Evolutionary conservation across 148 eudicot species (phyloP).

Genomic region (Vaccinium darrowii): DNA sequence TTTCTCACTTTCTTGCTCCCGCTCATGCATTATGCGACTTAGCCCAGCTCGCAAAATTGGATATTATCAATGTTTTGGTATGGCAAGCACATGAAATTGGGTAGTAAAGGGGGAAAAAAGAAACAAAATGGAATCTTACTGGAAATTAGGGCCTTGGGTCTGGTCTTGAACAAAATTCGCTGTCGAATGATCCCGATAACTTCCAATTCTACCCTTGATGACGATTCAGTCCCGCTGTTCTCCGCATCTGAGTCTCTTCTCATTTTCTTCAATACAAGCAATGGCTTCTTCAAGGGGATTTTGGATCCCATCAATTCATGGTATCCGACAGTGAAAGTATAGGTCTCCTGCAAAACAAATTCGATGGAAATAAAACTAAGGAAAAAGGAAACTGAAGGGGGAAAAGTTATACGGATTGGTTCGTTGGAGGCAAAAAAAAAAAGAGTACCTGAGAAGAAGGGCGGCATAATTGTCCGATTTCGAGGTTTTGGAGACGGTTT

Average conservation of each 20-base stretch:
- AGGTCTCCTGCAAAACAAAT: conserved; percentile 49
- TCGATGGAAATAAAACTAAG: not conserved
- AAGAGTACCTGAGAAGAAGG: conserved; percentile 65
- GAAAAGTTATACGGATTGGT: not conserved
- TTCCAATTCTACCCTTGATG: conserved; percentile 58
- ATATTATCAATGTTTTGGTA: not conserved
- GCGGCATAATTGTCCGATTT: conserved; percentile 84
- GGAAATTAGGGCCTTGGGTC: conserved; percentile 85
- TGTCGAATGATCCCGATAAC: conserved; percentile 82
- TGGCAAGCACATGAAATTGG: not conserved
- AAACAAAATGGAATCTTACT: conserved; percentile 31
- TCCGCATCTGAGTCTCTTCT: conserved; percentile 34
- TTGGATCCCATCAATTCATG: conserved; percentile 86
- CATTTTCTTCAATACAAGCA: conserved; percentile 74
- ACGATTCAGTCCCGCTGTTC: conserved; percentile 13
- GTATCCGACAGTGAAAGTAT: conserved; percentile 84
- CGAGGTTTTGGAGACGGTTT: conserved; percentile 55
- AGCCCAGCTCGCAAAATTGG: not conserved
- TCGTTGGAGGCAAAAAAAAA: not conserved
- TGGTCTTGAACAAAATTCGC: conserved; percentile 80
- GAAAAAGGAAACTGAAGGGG: not conserved
- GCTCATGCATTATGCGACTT: not conserved
- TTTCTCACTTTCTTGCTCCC: not conserved
- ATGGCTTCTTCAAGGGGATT: conserved; percentile 80
- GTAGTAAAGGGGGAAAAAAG: not conserved